Percentiles rank a stretch among this genome's conserved stretches.
These are phyloP conservation scores for Vachellia pachyceras DNA, from an alignment of 306 rosid species.

Conservation along the genomic window DNA sequence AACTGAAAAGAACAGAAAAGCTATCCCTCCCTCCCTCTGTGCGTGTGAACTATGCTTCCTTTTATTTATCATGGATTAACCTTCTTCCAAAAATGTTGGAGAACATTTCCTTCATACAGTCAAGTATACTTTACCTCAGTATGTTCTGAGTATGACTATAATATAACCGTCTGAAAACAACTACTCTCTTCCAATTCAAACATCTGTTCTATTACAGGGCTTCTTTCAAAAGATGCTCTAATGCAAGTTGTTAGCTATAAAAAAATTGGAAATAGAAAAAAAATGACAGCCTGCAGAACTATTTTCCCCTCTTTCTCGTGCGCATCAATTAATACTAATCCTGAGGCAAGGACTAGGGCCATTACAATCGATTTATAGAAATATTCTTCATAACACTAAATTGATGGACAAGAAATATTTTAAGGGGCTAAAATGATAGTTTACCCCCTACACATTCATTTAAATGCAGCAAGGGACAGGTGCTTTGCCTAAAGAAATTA, in stretches of 20 bases:
- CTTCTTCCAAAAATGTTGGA: too few species aligned
- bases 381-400: neutral
- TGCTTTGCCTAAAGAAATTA: slow-evolving; percentile 3
- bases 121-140: neutral
- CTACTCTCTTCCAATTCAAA: neutral
- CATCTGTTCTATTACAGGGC: neutral
- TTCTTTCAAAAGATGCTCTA: neutral
- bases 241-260: neutral
- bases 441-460: neutral
- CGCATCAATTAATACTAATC: neutral
- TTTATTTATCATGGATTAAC: too few species aligned
- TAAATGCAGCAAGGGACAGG: neutral
- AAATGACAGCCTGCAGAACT: neutral
- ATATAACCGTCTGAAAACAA: neutral
- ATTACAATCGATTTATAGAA: neutral
- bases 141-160: neutral
- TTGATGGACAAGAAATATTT: neutral
- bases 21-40: neutral
- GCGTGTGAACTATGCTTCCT: neutral
- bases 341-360: neutral
- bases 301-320: neutral
- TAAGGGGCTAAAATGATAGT: neutral
- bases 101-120: too few species aligned
- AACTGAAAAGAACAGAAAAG: too few species aligned
- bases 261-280: too few species aligned